Evolutionary conservation across 345 rosid genomes (phyloP), one percentile per base, ranked within the genome.

Genomic region (Eucalyptus tenuipes): DNA sequence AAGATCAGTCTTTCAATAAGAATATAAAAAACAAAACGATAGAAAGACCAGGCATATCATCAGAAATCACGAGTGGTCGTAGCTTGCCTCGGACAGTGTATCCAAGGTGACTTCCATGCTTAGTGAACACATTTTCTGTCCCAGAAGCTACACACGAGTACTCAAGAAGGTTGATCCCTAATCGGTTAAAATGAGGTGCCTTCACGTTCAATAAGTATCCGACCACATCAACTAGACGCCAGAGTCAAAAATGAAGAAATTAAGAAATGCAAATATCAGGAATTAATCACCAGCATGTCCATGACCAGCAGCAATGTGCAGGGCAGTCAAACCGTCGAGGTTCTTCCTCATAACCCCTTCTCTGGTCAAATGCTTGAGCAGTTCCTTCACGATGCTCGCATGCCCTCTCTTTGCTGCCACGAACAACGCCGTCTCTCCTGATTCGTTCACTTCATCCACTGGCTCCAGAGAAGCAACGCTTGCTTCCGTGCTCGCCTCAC

Each of bases 331-430:
- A 40, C 95, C 96, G 3, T 97, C 94, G 49, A 94, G 92, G 68
- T 95, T 98, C 96, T 96, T 98, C 95, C 92, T 95, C 49, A 95
- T 90, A 88, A 95, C 89, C 42, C 96, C 93, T 90, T 97, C 99
- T 92, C 93, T 95, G 89, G 92, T 95, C 1, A 98, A 94, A 90
- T 97, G 95, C 92, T 96, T 96, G 88, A 98, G 88, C 90, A 98
- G 90, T 92, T 98, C 99, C 92, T 93, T 95, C 40, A 95, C 96
- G 68, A 98, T 96, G 90, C 97, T 98, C 40, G 97, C 96, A 90
- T 96, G 97, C 27, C 99, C 99, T 90, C 94, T 96, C 25, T 97
- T 98, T 27, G 99, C 96, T 88, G 99, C 99, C 68, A 95, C 94
- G 81, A 95, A 98, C 87, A 98, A 90, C 11, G 98, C 96, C 0